Base-by-base conservation (phyloP, 495 filamentous ascomycete species). In the Xylaria scruposa region DNA sequence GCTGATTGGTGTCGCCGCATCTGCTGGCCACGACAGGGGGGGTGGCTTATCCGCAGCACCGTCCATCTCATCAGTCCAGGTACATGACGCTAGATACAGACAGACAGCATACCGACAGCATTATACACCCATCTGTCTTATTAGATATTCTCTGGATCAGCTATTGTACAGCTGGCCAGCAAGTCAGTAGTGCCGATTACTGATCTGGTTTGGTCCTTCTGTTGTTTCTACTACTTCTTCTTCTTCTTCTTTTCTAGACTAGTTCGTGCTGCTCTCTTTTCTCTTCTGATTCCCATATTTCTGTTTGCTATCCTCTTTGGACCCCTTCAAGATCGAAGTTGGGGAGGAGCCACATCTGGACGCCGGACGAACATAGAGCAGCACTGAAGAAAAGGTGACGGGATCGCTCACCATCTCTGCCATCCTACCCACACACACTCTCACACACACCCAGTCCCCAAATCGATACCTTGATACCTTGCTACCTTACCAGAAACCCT, bases 1-100 rank as follows among this genome's bases (percentile, higher is more conserved):
- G 24, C 13, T 64, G 61, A 67, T 71, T 71, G 70, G 70, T 24
- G 7, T 26, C 62, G 46, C 29, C 42, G 46, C 44, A n/a, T 58
- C 68, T 66, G 69, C 62, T 71, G 70, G 70, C 70, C 62, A 67
- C 61, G 67, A 69, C 70, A 71, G 61, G 70, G 70, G 62, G 49
- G 24, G 42, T 47, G 62, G 40, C 46, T n/a, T 51, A 36, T 36
- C 63, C 42, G 46, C 29, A 36, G 13, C 63, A 38, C 42, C 9
- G 31, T 10, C 63, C 46, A 46, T 65, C 62, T 33, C 62, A 47
- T 65, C 63, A 67, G 63, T 51, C 63, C 63, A 67, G 63, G 46
- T 67, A 67, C 63, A 67, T 67, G 60, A 63, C 60, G 21, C 60
- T 63, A 63, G 60, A 42, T 29, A 29, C 58, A 33, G 54, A 42